A percentile compares a stretch with the other conserved stretches of the same genome.
Conservation (phyloP, 1,284 basidiomycete species). For the Spongiforma sp. region DNA sequence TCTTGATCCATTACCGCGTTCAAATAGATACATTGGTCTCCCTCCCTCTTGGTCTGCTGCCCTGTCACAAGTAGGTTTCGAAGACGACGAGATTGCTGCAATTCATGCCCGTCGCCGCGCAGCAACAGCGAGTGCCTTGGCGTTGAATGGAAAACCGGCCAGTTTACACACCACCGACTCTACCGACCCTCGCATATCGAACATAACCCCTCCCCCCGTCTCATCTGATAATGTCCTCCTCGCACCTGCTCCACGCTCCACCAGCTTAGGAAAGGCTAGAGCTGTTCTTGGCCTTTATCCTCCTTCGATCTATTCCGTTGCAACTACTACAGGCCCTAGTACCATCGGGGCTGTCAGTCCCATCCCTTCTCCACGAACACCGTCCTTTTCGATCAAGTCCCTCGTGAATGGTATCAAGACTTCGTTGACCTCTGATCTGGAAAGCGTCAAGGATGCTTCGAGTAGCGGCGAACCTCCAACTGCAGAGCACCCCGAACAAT, state of each 20-base stretch:
- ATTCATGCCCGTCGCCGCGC: constrained; percentile 59
- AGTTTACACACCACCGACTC: constrained; percentile 42
- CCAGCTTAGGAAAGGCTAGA: constrained; percentile 20
- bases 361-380: constrained; percentile 16
- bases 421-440: constrained; percentile 23
- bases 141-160: constrained; percentile 22
- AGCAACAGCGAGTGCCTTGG: constrained; percentile 43
- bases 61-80: constrained; percentile 62
- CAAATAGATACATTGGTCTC: constrained; percentile 62
- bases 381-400: constrained; percentile 31
- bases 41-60: constrained; percentile 75
- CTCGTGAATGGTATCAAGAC: constrained; percentile 28
- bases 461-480: not conserved
- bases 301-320: constrained; percentile 16
- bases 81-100: constrained; percentile 67
- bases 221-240: constrained; percentile 42
- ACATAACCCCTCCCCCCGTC: constrained; percentile 18
- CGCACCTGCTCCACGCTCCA: constrained; percentile 35
- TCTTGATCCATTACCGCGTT: not conserved
- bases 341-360: constrained; percentile 8
- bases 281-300: constrained; percentile 15
- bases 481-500: constrained; percentile 28
- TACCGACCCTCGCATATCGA: constrained; percentile 30
- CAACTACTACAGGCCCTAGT: constrained; percentile 3
- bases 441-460: constrained; percentile 13